Percentiles rank a stretch among this genome's conserved stretches.
These are phyloP conservation scores for Pythium sp. DNA, from an alignment of 352 stramenopile species.

Conservation along the genomic window DNA sequence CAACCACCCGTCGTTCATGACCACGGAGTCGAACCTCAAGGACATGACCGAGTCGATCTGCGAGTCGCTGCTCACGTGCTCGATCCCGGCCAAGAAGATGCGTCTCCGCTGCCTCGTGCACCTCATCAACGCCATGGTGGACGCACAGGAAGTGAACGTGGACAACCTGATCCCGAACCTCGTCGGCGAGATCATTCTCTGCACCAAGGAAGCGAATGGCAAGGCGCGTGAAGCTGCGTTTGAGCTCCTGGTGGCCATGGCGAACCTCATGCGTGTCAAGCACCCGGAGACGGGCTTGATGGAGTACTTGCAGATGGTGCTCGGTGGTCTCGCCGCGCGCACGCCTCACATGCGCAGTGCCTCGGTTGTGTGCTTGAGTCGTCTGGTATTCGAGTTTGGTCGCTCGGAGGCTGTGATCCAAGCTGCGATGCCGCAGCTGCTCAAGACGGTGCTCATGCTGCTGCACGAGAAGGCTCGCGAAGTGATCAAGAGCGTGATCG, in stretches of 20 bases:
- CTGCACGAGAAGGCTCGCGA: constrained; percentile 93
- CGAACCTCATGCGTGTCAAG: constrained; percentile 64
- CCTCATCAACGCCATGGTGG: constrained; percentile 72
- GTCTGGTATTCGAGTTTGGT: constrained; percentile 94
- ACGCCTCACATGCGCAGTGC: constrained; percentile 96
- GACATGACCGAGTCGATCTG: constrained; percentile 94
- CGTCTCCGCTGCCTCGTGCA: constrained; percentile 89
- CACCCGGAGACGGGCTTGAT: constrained; percentile 68
- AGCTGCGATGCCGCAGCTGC: constrained; percentile 80
- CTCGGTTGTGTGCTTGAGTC: constrained; percentile 92
- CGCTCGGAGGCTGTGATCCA: constrained; percentile 63
- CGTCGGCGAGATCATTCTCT: constrained; percentile 95
- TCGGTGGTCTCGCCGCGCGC: constrained; percentile 89
- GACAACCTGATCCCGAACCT: constrained; percentile 89
- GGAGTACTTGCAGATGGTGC: constrained; percentile 92
- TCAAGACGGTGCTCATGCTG: constrained; percentile 92
- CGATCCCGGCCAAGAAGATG: constrained; percentile 95
- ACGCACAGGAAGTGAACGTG: constrained; percentile 71
- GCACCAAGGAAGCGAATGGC: constrained; percentile 96
- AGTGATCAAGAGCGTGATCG: constrained; percentile 95
- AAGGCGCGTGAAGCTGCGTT: constrained; percentile 90
- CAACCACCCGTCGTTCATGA: constrained; percentile 76
- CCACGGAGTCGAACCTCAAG: constrained; percentile 74
- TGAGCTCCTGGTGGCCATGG: constrained; percentile 83
- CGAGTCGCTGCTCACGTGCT: constrained; percentile 92